Evolutionary conservation across 1,139 yeast species (phyloP), one percentile per base, ranked within the genome.

Genomic region (Suhomyces anneliseae): DNA sequence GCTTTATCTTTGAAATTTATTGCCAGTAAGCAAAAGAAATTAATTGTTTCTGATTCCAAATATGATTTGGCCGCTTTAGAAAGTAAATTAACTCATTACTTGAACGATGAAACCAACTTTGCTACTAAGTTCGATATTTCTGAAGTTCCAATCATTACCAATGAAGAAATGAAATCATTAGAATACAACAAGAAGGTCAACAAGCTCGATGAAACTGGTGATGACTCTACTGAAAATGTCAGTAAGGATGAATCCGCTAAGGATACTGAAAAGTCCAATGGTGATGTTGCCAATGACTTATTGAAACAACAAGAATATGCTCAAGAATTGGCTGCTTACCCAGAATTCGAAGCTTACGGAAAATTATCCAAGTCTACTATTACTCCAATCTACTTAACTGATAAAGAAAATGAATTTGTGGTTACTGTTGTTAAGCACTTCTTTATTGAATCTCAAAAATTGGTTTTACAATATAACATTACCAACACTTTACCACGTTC

Each of bases 321-420:
- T 19, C 82, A 81, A 49, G 89, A 82, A 60, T 74, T 89, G 56
- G 66, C 81, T 8, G 74, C 81, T 14, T 80, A 89, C 54, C 86
- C 88, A 32, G 93, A 89, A 64, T 78, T 89, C 61, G 74, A 78
- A 27, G 69, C 70, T 1, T 90, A 83, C 61, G 99, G 99, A 51
- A 68, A 78, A 44, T 75, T 92, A 54, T 74, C 90, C 55, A 90
- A 87, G 69, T 81, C 93, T 8, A 85, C 96, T 2, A 39, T 60
- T 8, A 66, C 72, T 42, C 78, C 82, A 45, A 73, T 82, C 47
- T 82, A 86, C 56, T 81, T 93, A 60, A 92, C 99, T 33, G 99
- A 93, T 65, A 79, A 82, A 53, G 99, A 92, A 64, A 90, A 95
- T 54, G 99, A 93, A 69, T 90, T 90, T 65, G 93, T 90, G 44